Evolutionary conservation across 2,329 filamentous ascomycete genomes (phyloP), one percentile per base, ranked within the genome.

Genomic region (Neophaeococcomyces mojaviensis): DNA sequence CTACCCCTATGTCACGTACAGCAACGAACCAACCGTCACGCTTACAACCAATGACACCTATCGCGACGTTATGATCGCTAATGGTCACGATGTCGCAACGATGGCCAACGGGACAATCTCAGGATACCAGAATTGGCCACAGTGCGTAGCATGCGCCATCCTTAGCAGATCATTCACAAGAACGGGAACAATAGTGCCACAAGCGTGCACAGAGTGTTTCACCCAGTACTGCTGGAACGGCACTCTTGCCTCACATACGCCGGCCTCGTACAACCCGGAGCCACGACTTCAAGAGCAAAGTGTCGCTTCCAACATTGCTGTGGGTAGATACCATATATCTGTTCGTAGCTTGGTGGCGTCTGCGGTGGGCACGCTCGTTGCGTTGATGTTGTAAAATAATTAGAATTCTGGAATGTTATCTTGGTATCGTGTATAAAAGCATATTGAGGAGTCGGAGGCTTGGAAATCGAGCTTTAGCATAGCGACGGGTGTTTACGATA

Each of bases 181-280:
- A 40, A 90, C 86, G 0, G 72, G 74, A 15, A 84, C 83, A 0
- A 52, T 68, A 0, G 73, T 89, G 1, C 90, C 90, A 0, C 71
- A 76, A 0, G 79, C 78, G 8, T 98, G 92, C 69, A 71, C 68
- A 35, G 59, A 73, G 40, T 98, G 92, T 69, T 97, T 96, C 65
- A 55, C 71, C 10, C 66, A 71, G 16, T 96, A 96, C 69, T 98
- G 92, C 76, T 98, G 92, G 92, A 78, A 96, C 62, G 92, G 92
- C n/a, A 86, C 78, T 1, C 62, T 70, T 52, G 68, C 60, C n/a
- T 64, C 68, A 19, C 67, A 56, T 45, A 95, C 76, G 55, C 84
- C 82, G 12, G 86, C 57, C 1, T 48, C 52, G 0, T 79, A 74
- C 49, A 61, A 69, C 18, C 75, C 76, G 1, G 47, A 37, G 28